Evolutionary conservation across 371 early-diverging fungal species (phyloP), one percentile per base, ranked within the genome.

Genomic region (Mucor indicus): DNA sequence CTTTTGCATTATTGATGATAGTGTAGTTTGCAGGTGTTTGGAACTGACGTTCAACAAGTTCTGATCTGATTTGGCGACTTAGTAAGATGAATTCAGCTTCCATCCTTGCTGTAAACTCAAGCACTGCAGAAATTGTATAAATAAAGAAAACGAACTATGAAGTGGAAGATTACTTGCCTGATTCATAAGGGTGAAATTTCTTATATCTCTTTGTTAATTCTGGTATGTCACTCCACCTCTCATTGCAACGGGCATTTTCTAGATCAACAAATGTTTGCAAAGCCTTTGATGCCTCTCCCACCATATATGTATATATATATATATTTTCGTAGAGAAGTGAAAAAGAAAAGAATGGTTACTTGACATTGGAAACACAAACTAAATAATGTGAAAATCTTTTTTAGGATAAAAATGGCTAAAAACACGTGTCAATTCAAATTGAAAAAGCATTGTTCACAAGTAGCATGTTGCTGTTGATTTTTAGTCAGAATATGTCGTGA

Each of bases 181-280:
- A 60, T 38, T 84, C 86, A 15, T 79, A 64, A 16, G 81, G 71
- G 46, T 79, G 76, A 50, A 81, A 81, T 49, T 84, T 86, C 38
- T 76, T 54, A 48, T 84, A 86, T 19, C 80, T 72, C 43, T 79
- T 70, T 11, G 86, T 83, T 17, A 86, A 70, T 40, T 83, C 79
- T 48, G 80, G 76, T 35, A 86, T 64, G 20, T 64, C 60, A 8
- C 33, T 38, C 84, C 84, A 86, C 33, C 59, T 59, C 5, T 79
- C 83, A 37, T 69, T 69, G 47, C 80, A 83, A 6, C 83, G 71
- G 4, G 81, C 83, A 17, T 60, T 44, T 44, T 83, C 83, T 15
- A 83, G 56, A 19, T 83, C 83, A 38, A 61, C 60, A 42, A 60
- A 67, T 15, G 63, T 41, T 16, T 71, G 69, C 11, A 5, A n/a